Percentiles rank a stretch among this genome's conserved stretches.
Conservation (phyloP, 192 early-diverging fungal genomes). For the Backusella parvicylindrica region DNA sequence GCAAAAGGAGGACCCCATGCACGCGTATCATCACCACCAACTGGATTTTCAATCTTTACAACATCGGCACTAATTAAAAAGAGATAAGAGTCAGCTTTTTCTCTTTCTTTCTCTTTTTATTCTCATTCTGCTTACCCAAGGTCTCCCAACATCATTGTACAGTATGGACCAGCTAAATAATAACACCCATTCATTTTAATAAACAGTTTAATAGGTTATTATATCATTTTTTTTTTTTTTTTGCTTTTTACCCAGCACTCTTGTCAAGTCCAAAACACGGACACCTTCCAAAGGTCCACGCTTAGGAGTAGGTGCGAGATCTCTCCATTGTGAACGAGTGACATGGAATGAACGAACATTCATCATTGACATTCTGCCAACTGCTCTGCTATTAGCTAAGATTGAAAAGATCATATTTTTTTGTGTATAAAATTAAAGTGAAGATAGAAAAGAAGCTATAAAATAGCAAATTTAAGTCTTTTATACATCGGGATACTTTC, state of each 20-base stretch:
- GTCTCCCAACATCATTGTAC: constrained; percentile 76
- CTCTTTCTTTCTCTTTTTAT: not conserved
- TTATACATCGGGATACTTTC: not conserved
- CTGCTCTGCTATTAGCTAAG: not conserved
- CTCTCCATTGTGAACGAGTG: not conserved
- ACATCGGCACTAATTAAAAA: constrained; percentile 64
- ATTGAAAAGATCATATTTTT: not conserved
- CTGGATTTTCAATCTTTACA: constrained; percentile 87
- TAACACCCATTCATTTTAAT: not conserved
- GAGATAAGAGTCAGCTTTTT: not conserved
- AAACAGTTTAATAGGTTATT: not conserved
- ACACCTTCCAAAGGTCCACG: not conserved
- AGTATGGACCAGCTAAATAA: constrained; percentile 66
- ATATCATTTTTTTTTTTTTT: not conserved
- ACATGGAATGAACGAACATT: not conserved
- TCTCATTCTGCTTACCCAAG: constrained; percentile 50
- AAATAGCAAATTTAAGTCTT: not conserved
- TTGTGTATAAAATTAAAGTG: not conserved
- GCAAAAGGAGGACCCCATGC: constrained; percentile 76
- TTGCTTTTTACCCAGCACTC: constrained; percentile 50
- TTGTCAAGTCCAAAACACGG: constrained; percentile 70
- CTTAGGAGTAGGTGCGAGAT: not conserved
- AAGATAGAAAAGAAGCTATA: not conserved
- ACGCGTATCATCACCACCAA: constrained; percentile 85
- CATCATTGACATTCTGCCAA: not conserved